A percentile compares a stretch with the other conserved stretches of the same genome.
phyloP scores from a whole-genome alignment of 2,329 filamentous ascomycete genomes.

The Pseudocercospora eumusae region DNA sequence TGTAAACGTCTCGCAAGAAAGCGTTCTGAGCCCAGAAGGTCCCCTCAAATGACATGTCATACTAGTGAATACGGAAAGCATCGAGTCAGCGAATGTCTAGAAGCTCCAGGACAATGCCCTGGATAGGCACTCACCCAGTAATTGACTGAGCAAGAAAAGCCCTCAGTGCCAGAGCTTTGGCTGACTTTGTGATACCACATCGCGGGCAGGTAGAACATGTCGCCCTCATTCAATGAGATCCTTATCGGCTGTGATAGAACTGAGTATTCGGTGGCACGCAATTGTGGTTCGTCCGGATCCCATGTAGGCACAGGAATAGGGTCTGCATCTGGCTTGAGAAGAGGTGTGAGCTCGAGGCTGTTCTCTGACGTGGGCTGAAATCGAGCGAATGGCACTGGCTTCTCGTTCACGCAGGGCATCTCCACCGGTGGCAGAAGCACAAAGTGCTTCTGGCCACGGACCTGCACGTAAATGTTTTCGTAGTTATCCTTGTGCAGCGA shows the following conservation, averaged over 20 bases:
- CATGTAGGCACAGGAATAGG: slow-evolving; percentile 69
- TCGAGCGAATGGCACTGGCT: slow-evolving; percentile 56
- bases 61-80: slow-evolving; percentile 39
- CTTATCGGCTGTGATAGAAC: slow-evolving; percentile 60
- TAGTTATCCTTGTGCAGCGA: slow-evolving; percentile 81
- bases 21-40: slow-evolving; percentile 63
- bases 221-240: slow-evolving; percentile 70
- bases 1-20: slow-evolving; percentile 47
- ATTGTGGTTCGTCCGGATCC: slow-evolving; percentile 66
- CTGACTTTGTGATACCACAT: slow-evolving; percentile 86
- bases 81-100: background rate
- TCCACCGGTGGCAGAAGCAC: slow-evolving; percentile 71
- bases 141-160: slow-evolving; percentile 75
- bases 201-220: slow-evolving; percentile 79
- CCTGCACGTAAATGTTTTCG: slow-evolving; percentile 80
- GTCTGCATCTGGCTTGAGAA: slow-evolving; percentile 42
- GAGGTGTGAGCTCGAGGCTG: slow-evolving; percentile 36
- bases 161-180: slow-evolving; percentile 67
- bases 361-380: slow-evolving; percentile 52
- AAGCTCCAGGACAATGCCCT: background rate
- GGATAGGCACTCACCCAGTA: slow-evolving; percentile 54
- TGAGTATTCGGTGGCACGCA: slow-evolving; percentile 60
- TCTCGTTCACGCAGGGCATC: slow-evolving; percentile 69
- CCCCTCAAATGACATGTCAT: slow-evolving; percentile 76
- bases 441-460: slow-evolving; percentile 73